Conservation (phyloP, 2,329 filamentous ascomycete species). For the Cladorrhinum sp. region DNA sequence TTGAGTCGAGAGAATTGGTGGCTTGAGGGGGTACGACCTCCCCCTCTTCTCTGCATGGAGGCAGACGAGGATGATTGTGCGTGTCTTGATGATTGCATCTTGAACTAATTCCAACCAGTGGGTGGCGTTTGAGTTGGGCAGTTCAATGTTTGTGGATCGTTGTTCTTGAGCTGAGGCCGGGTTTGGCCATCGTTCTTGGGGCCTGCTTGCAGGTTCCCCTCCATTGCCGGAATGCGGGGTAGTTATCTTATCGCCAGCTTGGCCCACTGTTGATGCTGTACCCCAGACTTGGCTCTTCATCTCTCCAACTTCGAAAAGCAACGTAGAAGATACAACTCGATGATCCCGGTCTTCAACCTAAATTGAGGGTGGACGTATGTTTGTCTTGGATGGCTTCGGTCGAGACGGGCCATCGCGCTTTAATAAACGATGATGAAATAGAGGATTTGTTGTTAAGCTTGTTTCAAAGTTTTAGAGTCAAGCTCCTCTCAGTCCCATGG, state of each 20-base stretch:
- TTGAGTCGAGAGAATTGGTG: conserved; percentile 56
- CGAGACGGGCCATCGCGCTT: too few relatives aligned
- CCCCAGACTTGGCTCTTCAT: neutral
- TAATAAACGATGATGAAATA: too few relatives aligned
- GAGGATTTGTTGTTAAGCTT: too few relatives aligned
- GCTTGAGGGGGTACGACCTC: conserved; percentile 51
- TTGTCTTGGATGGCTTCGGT: too few relatives aligned
- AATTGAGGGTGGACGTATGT: too few relatives aligned
- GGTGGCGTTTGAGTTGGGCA: neutral
- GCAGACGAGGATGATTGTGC: neutral
- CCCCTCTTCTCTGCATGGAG: conserved; percentile 24
- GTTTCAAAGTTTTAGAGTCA: too few relatives aligned
- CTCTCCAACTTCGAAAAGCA: neutral
- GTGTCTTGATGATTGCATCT: neutral
- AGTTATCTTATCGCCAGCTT: neutral
- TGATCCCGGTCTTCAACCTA: too few relatives aligned
- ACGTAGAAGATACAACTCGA: too few relatives aligned
- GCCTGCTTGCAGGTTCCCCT: neutral
- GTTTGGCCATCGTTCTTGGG: neutral
- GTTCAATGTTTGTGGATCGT: neutral
- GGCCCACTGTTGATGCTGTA: neutral
- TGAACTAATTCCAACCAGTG: too few relatives aligned
- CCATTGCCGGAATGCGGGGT: conserved; percentile 5
- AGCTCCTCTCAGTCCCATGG: too few relatives aligned
- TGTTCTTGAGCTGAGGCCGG: too few relatives aligned